phyloP scores from a whole-genome alignment of 306 rosid species.

The Potentilla sterilis region DNA sequence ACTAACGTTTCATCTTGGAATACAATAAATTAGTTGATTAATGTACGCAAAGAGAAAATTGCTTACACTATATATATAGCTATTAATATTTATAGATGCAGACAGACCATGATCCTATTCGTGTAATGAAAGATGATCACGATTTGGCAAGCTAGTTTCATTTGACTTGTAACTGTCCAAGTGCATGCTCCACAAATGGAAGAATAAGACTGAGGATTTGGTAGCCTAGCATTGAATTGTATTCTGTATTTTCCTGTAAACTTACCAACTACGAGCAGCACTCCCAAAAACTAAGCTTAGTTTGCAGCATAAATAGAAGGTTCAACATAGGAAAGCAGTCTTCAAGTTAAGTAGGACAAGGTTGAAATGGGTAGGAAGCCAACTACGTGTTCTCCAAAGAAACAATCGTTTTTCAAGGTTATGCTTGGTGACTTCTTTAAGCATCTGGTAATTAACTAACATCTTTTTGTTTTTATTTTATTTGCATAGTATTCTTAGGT shows the following conservation, averaged over 20 bases:
- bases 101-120: too few relatives aligned
- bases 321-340: neutral
- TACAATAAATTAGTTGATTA: too few relatives aligned
- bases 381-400: neutral
- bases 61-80: too few relatives aligned
- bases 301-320: neutral
- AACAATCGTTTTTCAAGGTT: constrained; percentile 5
- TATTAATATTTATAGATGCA: too few relatives aligned
- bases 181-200: neutral
- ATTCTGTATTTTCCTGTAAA: neutral
- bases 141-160: too few relatives aligned
- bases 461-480: neutral
- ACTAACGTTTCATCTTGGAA: too few relatives aligned
- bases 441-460: constrained; percentile 10
- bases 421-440: constrained; percentile 10
- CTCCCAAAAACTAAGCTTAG: neutral
- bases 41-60: too few relatives aligned
- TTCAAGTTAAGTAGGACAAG: neutral
- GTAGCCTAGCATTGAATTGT: neutral
- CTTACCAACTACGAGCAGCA: neutral
- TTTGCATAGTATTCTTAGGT: neutral
- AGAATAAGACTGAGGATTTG: neutral
- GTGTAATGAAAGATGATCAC: too few relatives aligned
- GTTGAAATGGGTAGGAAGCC: neutral
- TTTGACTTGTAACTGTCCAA: neutral